Conservation (phyloP, 805 yeast species). For the Kockiozyma suomiensis region DNA sequence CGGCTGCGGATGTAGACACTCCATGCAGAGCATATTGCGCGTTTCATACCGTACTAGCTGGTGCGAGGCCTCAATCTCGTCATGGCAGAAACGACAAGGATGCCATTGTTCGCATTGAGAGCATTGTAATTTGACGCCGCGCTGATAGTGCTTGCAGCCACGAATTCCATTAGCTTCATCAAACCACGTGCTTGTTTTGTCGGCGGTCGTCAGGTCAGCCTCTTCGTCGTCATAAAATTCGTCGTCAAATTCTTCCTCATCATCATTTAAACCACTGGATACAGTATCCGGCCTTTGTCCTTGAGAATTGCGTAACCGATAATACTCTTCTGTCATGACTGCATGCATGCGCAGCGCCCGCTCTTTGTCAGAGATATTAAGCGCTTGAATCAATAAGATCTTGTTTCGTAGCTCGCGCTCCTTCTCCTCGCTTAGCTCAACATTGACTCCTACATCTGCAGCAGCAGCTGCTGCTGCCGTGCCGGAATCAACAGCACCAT, state of each 20-base stretch:
- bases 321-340: conserved; percentile 44
- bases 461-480: conserved; percentile 17
- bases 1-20: conserved; percentile 71
- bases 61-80: conserved; percentile 54
- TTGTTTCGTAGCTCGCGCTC: conserved; percentile 37
- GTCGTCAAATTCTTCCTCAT: conserved; percentile 36
- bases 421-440: conserved; percentile 18
- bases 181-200: conserved; percentile 39
- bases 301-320: conserved; percentile 32
- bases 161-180: conserved; percentile 44
- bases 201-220: conserved; percentile 13
- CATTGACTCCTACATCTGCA: conserved; percentile 13
- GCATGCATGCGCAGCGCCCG: conserved; percentile 43
- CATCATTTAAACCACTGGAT: conserved; percentile 31
- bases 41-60: conserved; percentile 62
- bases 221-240: conserved; percentile 19
- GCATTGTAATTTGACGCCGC: conserved; percentile 84
- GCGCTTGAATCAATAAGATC: conserved; percentile 39
- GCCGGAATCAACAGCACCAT: not conserved
- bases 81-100: conserved; percentile 83
- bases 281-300: conserved; percentile 35
- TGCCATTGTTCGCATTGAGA: conserved; percentile 73
- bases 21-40: conserved; percentile 76
- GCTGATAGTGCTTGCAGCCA: conserved; percentile 83
- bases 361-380: conserved; percentile 42